Conservation (phyloP, 345 rosid genomes). For the Ricinus communis region DNA sequence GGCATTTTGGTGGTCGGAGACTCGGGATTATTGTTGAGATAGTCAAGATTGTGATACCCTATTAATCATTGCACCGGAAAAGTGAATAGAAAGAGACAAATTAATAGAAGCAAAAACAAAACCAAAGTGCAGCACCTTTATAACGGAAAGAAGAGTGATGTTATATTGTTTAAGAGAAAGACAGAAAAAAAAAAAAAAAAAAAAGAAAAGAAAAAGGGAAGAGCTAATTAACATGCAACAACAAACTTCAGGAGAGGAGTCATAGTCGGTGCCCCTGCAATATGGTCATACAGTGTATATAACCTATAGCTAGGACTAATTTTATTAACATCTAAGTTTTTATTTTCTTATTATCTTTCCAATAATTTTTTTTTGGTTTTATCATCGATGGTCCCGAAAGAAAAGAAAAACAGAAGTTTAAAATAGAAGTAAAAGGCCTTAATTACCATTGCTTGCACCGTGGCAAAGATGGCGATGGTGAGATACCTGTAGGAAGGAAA, state of each 20-base stretch:
- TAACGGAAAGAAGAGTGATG: background rate
- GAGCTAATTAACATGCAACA: slow-evolving; percentile 1
- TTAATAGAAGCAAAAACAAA: background rate
- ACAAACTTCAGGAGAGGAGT: background rate
- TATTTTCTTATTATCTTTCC: background rate
- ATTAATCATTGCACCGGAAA: slow-evolving; percentile 6
- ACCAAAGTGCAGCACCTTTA: background rate
- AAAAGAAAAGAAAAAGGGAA: background rate
- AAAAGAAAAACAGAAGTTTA: background rate
- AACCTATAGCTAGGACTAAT: background rate
- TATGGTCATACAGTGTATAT: too few species aligned
- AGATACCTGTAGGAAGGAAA: slow-evolving; percentile 49
- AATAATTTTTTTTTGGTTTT: background rate
- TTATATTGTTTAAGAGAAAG: too few species aligned
- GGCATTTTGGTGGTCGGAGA: slow-evolving; percentile 78
- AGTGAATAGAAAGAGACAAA: background rate
- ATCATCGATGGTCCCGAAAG: background rate
- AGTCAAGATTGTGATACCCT: slow-evolving; percentile 88
- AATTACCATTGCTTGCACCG: slow-evolving; percentile 75
- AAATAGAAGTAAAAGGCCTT: background rate
- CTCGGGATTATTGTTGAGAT: slow-evolving; percentile 77
- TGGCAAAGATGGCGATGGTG: slow-evolving; percentile 80
- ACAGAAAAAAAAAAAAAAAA: too few species aligned
- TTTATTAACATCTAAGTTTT: background rate
- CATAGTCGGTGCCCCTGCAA: background rate